phyloP scores from a whole-genome alignment of 768 basidiomycete genomes.

The Boletus pseudo-olivaceus region DNA sequence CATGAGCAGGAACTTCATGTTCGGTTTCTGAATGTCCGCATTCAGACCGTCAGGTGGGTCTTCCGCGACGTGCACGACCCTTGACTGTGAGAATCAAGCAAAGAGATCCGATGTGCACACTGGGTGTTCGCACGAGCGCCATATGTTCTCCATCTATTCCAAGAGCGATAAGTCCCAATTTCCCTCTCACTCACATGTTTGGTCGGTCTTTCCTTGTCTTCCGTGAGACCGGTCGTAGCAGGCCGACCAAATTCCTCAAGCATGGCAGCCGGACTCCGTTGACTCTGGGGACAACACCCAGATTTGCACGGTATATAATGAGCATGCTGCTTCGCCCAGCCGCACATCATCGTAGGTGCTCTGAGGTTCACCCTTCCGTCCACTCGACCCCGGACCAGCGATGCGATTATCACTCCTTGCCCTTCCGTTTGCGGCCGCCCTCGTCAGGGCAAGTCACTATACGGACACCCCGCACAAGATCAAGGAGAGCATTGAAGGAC shows the following conservation, averaged over 20 bases:
- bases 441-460: constrained; percentile 9
- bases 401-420: constrained; percentile 15
- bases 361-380: not conserved
- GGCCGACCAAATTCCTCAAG: not conserved
- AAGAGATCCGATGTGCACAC: not conserved
- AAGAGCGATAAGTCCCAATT: not conserved
- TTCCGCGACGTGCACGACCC: not conserved
- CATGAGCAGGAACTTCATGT: not conserved
- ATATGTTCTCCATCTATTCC: not conserved
- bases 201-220: not conserved
- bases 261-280: not conserved
- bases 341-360: not conserved
- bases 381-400: not conserved
- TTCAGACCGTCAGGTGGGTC: not conserved
- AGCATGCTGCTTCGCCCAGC: not conserved
- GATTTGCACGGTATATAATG: constrained; percentile 10
- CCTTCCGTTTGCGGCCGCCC: constrained; percentile 10
- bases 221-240: not conserved
- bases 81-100: not conserved
- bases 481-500: constrained; percentile 45
- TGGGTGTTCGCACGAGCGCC: not conserved
- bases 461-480: constrained; percentile 29
- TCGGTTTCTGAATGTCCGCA: not conserved
- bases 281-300: not conserved
- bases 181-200: not conserved